Percentiles rank a stretch among this genome's conserved stretches.
Evolutionary conservation across 345 rosid genomes (phyloP).

Genomic region (Raphanus raphanistrum): DNA sequence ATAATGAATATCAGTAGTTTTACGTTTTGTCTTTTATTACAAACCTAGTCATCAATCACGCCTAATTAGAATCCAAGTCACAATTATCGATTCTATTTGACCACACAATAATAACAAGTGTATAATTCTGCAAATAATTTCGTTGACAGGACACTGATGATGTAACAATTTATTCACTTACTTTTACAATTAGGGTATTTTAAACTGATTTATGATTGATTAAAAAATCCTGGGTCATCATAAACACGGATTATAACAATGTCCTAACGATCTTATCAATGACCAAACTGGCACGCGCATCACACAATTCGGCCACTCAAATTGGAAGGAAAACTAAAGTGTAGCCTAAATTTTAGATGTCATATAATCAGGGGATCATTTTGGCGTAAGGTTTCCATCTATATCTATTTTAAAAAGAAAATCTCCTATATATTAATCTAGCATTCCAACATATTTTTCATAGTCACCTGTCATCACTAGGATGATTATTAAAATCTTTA

Average conservation of each 20-base stretch:
- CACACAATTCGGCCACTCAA: constrained; percentile 25
- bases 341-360: constrained; percentile 16
- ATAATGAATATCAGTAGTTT: constrained; percentile 3
- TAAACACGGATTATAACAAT: constrained; percentile 35
- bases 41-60: constrained; percentile 41
- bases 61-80: constrained; percentile 36
- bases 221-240: constrained; percentile 16
- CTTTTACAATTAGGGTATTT: constrained; percentile 7
- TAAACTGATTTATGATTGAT: background rate
- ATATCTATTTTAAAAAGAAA: background rate
- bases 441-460: too few species aligned
- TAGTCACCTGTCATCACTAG: too few species aligned
- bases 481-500: too few species aligned
- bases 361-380: constrained; percentile 16
- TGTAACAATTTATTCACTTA: constrained; percentile 12
- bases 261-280: constrained; percentile 45
- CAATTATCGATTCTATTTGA: constrained; percentile 5
- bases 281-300: constrained; percentile 49
- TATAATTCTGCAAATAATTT: constrained; percentile 5
- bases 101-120: constrained; percentile 8
- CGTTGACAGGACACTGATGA: constrained; percentile 23
- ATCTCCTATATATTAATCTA: too few species aligned
- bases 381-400: background rate
- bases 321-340: background rate
- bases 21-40: constrained; percentile 43